phyloP scores from a whole-genome alignment of 108 stramenopile genomes.

The Cylindrotheca fusiformis region DNA sequence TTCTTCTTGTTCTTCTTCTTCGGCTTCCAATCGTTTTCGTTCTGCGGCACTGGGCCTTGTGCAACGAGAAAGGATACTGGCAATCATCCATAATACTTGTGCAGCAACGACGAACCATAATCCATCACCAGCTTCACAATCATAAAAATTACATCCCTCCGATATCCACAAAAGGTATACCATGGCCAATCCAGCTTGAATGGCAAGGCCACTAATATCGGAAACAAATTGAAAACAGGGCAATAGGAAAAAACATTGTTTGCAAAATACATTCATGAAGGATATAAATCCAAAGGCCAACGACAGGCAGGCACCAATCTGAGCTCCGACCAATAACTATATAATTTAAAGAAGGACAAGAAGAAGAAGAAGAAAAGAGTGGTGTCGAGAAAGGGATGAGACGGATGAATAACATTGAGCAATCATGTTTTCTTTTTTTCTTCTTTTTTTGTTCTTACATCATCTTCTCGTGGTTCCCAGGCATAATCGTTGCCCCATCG shows the following conservation, averaged over 20 bases:
- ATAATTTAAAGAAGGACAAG: no score
- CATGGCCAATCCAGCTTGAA: conserved; percentile 24
- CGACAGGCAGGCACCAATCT: neutral
- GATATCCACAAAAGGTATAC: conserved; percentile 13
- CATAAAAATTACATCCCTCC: conserved; percentile 4
- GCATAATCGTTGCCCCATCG: neutral
- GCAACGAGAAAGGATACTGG: conserved; percentile 24
- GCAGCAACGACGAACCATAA: conserved; percentile 7
- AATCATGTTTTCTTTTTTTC: neutral
- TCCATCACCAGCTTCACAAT: conserved; percentile 16
- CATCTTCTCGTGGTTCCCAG: neutral
- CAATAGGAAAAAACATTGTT: conserved; percentile 28
- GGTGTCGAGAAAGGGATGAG: neutral
- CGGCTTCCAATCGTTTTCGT: neutral
- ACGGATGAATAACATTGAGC: neutral
- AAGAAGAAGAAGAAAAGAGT: neutral
- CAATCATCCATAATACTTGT: conserved; percentile 25
- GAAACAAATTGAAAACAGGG: conserved; percentile 23
- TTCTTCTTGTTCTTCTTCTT: neutral
- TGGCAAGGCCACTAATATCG: conserved; percentile 8
- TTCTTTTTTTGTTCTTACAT: neutral
- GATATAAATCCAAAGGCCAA: conserved; percentile 18
- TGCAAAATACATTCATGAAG: conserved; percentile 23
- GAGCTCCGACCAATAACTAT: neutral
- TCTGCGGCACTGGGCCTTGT: conserved; percentile 21